These are phyloP conservation scores for Pseudocercospora crystallina DNA, from an alignment of 2,329 filamentous ascomycete species.

Conservation along the genomic window DNA sequence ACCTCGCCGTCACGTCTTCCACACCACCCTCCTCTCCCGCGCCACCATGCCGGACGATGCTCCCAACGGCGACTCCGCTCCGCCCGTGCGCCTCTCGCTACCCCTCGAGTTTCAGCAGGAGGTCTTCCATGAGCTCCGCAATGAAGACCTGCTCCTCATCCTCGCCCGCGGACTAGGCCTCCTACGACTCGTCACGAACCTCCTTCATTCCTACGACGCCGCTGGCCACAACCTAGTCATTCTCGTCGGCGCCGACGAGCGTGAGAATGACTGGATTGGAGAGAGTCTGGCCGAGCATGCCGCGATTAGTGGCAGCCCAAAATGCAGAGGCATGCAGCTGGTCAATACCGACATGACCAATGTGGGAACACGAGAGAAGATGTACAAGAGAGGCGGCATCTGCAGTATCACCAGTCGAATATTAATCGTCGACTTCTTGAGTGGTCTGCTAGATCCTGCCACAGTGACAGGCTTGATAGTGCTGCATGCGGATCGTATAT, in stretches of 20 bases:
- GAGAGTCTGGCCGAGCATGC: conserved; percentile 95
- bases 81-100: conserved; percentile 76
- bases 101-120: conserved; percentile 90
- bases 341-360: conserved; percentile 95
- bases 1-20: too few species aligned
- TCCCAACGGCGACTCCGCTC: conserved; percentile 8
- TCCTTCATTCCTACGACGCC: conserved; percentile 94
- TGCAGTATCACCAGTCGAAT: conserved; percentile 97
- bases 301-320: conserved; percentile 78
- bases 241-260: conserved; percentile 83
- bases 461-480: conserved; percentile 84
- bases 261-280: conserved; percentile 95
- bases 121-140: conserved; percentile 84
- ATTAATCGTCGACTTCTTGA: conserved; percentile 87
- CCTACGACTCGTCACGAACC: conserved; percentile 88
- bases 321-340: conserved; percentile 80
- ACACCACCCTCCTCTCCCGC: neutral
- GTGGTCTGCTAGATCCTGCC: conserved; percentile 75
- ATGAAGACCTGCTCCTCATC: conserved; percentile 90
- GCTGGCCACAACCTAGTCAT: conserved; percentile 91
- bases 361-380: conserved; percentile 82
- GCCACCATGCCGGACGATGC: neutral
- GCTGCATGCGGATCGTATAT: conserved; percentile 81
- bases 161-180: conserved; percentile 89
- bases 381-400: conserved; percentile 85